Conservation (phyloP, 2,329 filamentous ascomycete species). For the Fusarium falciforme region DNA sequence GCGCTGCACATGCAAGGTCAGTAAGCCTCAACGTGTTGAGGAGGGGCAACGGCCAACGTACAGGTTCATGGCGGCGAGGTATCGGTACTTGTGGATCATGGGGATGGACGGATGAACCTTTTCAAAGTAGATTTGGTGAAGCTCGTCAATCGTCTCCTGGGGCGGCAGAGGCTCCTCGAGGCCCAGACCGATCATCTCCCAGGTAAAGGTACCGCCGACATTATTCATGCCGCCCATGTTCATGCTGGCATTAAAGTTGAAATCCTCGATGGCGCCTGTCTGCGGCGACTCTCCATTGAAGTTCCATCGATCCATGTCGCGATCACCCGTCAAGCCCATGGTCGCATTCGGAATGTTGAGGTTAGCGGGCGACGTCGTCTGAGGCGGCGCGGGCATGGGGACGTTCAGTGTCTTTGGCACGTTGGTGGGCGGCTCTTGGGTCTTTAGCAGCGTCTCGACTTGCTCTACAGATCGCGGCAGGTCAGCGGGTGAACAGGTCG, state of each 20-base stretch:
- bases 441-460: constrained; percentile 91
- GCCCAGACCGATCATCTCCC: constrained; percentile 78
- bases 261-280: constrained; percentile 63
- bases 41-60: constrained; percentile 51
- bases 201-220: constrained; percentile 72
- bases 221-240: constrained; percentile 61
- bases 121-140: constrained; percentile 91
- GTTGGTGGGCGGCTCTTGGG: constrained; percentile 67
- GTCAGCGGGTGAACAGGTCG: constrained; percentile 33
- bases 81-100: constrained; percentile 90
- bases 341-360: constrained; percentile 56
- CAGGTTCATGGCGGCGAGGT: constrained; percentile 88
- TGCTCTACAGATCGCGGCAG: constrained; percentile 70
- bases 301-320: constrained; percentile 66
- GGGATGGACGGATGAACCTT: constrained; percentile 88
- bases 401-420: constrained; percentile 47
- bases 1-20: constrained; percentile 58
- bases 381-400: constrained; percentile 42
- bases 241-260: constrained; percentile 65
- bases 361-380: constrained; percentile 46
- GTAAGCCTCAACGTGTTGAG: not conserved
- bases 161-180: constrained; percentile 69
- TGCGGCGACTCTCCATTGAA: constrained; percentile 67
- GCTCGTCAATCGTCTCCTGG: constrained; percentile 78
- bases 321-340: constrained; percentile 59